Base-by-base conservation (phyloP, 495 filamentous ascomycete genomes). In the Hypoxylon crocopeplum region DNA sequence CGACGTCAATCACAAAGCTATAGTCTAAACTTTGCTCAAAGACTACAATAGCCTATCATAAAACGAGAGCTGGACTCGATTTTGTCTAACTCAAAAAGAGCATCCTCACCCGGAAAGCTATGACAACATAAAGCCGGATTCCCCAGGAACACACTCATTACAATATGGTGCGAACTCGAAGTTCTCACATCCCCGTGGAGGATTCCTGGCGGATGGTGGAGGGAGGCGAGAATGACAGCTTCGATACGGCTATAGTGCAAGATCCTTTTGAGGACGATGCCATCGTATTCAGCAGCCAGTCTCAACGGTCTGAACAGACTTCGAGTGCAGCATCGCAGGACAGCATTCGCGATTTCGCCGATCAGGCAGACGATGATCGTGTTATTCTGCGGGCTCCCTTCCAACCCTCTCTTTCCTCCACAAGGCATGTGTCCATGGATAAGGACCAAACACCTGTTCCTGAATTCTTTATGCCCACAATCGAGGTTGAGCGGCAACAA, bases 141-240 rank as follows among this genome's bases (percentile, higher is more conserved):
- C 29, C 20, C 29, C 20, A 21, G 5, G 48, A 55, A 1, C 5
- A 50, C 8, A 32, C 36, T 56, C 19, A 7, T 15, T 40, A 32
- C 3, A 61, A 20, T 33, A 66, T 66, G 62, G 51, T 22, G 10
- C 62, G 47, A 44, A 66, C 50, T n/a, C 45, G 51, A 24, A 40
- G 16, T 22, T 42, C 48, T 4, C 48, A 58, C 13, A 33, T 73
- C 17, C 67, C 70, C 12, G 70, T 77, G 16, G 74, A 75, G 54
- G 70, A 73, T 51, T 79, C 78, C 3, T 81, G 78, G 78, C 78
- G 78, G 56, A 70, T 81, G 69, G 76, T 81, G 15, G 77, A 81
- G 45, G 74, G 70, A 39, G 73, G 75, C 46, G 77, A 78, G 41
- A 79, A 80, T 53, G 78, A 80, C 51, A 79, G 76, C 50, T 79